phyloP scores from a whole-genome alignment of 805 yeast genomes.

The Yarrowia bubula region DNA sequence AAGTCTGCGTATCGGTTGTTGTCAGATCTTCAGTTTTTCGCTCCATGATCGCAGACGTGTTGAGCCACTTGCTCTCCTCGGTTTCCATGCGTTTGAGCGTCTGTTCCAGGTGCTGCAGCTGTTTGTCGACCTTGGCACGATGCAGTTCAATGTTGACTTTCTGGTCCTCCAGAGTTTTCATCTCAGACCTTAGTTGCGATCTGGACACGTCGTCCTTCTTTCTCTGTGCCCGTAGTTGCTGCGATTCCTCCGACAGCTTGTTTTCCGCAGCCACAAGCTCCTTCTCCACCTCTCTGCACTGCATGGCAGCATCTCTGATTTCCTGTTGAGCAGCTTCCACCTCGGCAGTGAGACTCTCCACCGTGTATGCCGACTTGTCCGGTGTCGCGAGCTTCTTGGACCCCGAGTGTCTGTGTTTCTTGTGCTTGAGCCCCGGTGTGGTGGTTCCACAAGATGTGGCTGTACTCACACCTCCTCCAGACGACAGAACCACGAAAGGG shows the following conservation, averaged over 20 bases:
- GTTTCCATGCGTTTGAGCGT: constrained; percentile 27
- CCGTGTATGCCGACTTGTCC: constrained; percentile 34
- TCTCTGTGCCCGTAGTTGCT: constrained; percentile 35
- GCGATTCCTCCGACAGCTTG: constrained; percentile 36
- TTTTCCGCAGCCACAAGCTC: constrained; percentile 36
- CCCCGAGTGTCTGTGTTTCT: constrained; percentile 29
- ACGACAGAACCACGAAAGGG: not conserved
- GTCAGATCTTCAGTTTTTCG: constrained; percentile 28
- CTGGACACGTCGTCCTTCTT: constrained; percentile 39
- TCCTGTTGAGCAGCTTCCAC: constrained; percentile 40
- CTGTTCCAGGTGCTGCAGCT: constrained; percentile 32
- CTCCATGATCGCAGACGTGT: constrained; percentile 19
- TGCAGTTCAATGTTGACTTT: constrained; percentile 40
- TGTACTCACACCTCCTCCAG: not conserved
- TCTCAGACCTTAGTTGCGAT: constrained; percentile 40
- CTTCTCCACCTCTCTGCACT: not conserved
- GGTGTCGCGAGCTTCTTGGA: not conserved
- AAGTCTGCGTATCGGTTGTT: constrained; percentile 29
- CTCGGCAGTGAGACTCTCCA: constrained; percentile 40
- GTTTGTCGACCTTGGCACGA: constrained; percentile 37
- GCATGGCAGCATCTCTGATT: constrained; percentile 32
- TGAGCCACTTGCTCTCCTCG: constrained; percentile 14
- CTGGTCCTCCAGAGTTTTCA: constrained; percentile 41
- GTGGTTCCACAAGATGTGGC: not conserved
- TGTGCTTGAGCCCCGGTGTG: not conserved